These are phyloP conservation scores for Suillus brevipes DNA, from an alignment of 768 basidiomycete genomes.

Conservation along the genomic window DNA sequence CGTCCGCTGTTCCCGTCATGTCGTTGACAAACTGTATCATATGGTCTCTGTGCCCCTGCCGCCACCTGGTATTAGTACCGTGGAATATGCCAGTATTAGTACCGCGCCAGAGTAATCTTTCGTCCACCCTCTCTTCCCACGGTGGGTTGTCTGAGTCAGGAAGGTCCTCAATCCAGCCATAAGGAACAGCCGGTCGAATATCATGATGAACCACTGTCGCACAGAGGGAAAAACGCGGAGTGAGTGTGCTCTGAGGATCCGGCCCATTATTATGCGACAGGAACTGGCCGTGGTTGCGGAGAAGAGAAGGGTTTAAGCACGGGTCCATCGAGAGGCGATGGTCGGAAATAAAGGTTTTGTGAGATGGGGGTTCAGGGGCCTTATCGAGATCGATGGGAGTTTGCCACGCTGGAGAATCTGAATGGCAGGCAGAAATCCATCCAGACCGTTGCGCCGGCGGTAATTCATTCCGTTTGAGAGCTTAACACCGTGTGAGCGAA, in stretches of 20 bases:
- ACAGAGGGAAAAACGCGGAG: constrained; percentile 57
- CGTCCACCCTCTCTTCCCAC: constrained; percentile 65
- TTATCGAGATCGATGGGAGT: constrained; percentile 30
- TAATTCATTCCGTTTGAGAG: constrained; percentile 29
- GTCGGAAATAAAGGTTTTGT: constrained; percentile 37
- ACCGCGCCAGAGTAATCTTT: constrained; percentile 71
- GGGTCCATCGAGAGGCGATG: constrained; percentile 39
- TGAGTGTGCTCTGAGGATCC: constrained; percentile 37
- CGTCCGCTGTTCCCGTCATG: constrained; percentile 37
- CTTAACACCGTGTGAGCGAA: constrained; percentile 16
- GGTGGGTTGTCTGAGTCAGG: constrained; percentile 52
- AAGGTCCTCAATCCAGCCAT: constrained; percentile 47
- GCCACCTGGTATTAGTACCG: constrained; percentile 43
- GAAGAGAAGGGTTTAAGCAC: constrained; percentile 35
- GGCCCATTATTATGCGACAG: constrained; percentile 50
- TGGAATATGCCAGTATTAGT: constrained; percentile 67
- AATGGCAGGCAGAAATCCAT: constrained; percentile 23
- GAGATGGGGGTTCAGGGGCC: neutral
- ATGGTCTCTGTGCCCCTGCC: constrained; percentile 47
- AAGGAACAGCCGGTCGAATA: constrained; percentile 50
- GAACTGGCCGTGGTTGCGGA: constrained; percentile 51
- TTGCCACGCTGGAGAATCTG: constrained; percentile 28
- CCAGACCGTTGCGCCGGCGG: constrained; percentile 32
- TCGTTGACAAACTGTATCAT: constrained; percentile 47
- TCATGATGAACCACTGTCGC: constrained; percentile 54